Percentiles rank a stretch among this genome's conserved stretches.
Conservation (phyloP, 176 grass and related monocot genomes). For the barley (Hordeum vulgare) region MorexV3_pseudomolecules_assembly NC_058523.1:487233587-487234086, state of each 20-base stretch:
- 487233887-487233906: background rate
- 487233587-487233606: constrained; percentile 52
- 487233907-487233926: background rate
- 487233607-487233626: constrained; percentile 55
- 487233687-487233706: constrained; percentile 81
- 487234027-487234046: constrained; percentile 20
- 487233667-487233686: constrained; percentile 48
- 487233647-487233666: constrained; percentile 45
- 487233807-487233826: background rate
- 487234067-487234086: constrained; percentile 69
- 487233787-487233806: background rate
- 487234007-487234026: background rate
- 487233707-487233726: constrained; percentile 68
- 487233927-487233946: background rate
- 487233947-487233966: background rate
- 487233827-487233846: background rate
- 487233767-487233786: constrained; percentile 63
- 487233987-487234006: background rate
- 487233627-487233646: constrained; percentile 77
- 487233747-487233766: constrained; percentile 75
- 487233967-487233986: background rate
- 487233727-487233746: constrained; percentile 87
- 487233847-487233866: background rate
- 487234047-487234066: constrained; percentile 34
- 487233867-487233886: background rate